Base-by-base conservation (phyloP, 441 rosid species). In the Adansonia gregorii region DNA sequence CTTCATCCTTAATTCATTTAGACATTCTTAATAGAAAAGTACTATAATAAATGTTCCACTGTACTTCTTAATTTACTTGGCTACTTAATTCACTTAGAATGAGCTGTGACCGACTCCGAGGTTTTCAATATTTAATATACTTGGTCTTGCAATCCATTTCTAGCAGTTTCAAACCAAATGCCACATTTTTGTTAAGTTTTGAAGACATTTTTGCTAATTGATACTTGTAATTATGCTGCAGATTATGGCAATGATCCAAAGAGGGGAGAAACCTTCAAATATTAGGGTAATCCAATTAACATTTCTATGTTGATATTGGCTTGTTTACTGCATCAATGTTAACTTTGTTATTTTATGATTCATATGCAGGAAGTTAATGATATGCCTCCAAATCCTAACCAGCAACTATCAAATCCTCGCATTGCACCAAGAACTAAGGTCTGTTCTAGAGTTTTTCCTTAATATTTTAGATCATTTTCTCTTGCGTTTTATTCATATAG, bases 181-280 rank as follows among this genome's bases (percentile, higher is more conserved):
- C 15, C 14, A 3, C 6, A 22, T 43, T 74, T 58, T 41, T 24
- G 27, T 24, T 27, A 35, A 35, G 41, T 19, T 74, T 43, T 15
- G 45, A 27, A 43, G 24, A 59, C 61, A 59, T 74, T 58, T 27
- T 8, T 22, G 8, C 72, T 78, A 39, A 54, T 75, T 77, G 54
- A 11, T 31, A 63, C 73, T 45, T 55, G 12, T 58, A 52, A 24
- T 46, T 82, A 58, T 82, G 8, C 74, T 84, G 85, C 90, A 95
- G 99, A 95, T 94, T 76, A 89, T 95, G 97, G 90, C 87, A 73
- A 95, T 94, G 99, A 82, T 95, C 72, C 98, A 88, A 80, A 88
- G 99, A 85, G 97, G 98, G 78, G 99, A 94, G 90, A 91, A 84
- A 85, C 99, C 98, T 84, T 82, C 97, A 3, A 95, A 95, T 79